Conservation (phyloP, 768 basidiomycete genomes). For the Russula sp. region DNA sequence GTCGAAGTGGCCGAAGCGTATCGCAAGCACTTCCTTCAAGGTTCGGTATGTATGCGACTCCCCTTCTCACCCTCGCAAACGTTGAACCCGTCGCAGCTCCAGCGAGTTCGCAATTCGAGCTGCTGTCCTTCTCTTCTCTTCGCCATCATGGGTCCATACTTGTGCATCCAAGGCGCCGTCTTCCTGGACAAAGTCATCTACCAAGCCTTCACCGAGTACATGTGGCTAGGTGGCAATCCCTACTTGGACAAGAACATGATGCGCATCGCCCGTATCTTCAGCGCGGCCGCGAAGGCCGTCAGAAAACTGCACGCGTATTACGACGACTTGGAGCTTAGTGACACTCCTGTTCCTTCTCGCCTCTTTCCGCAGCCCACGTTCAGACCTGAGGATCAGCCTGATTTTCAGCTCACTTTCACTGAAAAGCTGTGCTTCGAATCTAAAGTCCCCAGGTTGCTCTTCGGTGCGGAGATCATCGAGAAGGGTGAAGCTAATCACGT, state of each 20-base stretch:
- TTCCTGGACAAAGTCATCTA: background rate
- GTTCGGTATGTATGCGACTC: background rate
- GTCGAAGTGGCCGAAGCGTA: too few relatives aligned
- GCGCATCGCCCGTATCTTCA: background rate
- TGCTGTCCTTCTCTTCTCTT: background rate
- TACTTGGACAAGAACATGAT: background rate
- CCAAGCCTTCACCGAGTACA: background rate
- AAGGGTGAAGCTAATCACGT: background rate
- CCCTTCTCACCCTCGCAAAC: background rate
- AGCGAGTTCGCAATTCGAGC: background rate
- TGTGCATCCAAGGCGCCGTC: background rate
- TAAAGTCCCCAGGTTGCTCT: background rate
- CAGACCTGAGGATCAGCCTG: background rate
- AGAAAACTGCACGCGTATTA: background rate
- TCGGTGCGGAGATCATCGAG: background rate
- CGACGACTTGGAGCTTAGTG: background rate
- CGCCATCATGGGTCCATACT: background rate
- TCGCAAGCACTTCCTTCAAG: background rate
- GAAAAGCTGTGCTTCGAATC: background rate
- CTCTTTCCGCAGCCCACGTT: background rate
- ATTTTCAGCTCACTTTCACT: background rate
- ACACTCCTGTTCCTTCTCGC: background rate
- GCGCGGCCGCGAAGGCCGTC: background rate
- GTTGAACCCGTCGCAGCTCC: background rate
- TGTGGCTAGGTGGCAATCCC: background rate